Conservation (phyloP, 2,329 filamentous ascomycete genomes). For the Lecanosticta acicola region DNA sequence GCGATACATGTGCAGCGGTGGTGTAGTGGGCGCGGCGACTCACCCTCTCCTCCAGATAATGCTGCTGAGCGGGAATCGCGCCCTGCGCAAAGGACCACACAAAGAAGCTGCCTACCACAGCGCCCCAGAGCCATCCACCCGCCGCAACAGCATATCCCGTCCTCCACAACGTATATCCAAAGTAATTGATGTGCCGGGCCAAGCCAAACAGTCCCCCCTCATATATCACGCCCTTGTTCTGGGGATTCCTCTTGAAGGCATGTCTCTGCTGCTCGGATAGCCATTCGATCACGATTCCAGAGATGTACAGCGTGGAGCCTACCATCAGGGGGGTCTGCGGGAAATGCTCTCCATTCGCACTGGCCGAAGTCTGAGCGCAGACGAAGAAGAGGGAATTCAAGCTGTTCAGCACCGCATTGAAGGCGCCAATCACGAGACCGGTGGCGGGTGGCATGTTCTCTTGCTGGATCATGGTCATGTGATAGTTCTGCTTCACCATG, state of each 20-base stretch:
- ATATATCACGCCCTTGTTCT: constrained; percentile 50
- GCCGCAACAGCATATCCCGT: constrained; percentile 45
- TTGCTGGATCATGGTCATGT: constrained; percentile 43
- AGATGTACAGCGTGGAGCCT: constrained; percentile 46
- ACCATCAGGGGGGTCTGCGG: constrained; percentile 42
- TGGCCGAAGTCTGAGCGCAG: constrained; percentile 45
- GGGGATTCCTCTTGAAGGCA: constrained; percentile 46
- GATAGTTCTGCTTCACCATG: constrained; percentile 53
- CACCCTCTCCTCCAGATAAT: constrained; percentile 44
- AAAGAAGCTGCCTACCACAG: constrained; percentile 38
- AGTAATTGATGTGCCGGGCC: constrained; percentile 52
- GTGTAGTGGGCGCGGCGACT: constrained; percentile 11
- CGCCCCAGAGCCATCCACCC: constrained; percentile 45
- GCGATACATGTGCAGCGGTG: not conserved
- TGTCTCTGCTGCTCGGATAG: constrained; percentile 54
- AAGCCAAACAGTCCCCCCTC: constrained; percentile 46
- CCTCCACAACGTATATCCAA: constrained; percentile 49
- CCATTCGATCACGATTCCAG: constrained; percentile 52
- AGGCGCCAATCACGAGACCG: constrained; percentile 43
- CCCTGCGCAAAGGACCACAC: constrained; percentile 43
- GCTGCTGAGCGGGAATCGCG: constrained; percentile 45
- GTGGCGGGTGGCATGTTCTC: constrained; percentile 46
- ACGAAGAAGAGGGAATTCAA: constrained; percentile 52
- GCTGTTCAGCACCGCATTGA: constrained; percentile 54
- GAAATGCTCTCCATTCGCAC: constrained; percentile 36